A percentile compares a stretch with the other conserved stretches of the same genome.
These are phyloP conservation scores for Calonectria pteridis DNA, from an alignment of 2,329 filamentous ascomycete genomes.

Conservation along the genomic window DNA sequence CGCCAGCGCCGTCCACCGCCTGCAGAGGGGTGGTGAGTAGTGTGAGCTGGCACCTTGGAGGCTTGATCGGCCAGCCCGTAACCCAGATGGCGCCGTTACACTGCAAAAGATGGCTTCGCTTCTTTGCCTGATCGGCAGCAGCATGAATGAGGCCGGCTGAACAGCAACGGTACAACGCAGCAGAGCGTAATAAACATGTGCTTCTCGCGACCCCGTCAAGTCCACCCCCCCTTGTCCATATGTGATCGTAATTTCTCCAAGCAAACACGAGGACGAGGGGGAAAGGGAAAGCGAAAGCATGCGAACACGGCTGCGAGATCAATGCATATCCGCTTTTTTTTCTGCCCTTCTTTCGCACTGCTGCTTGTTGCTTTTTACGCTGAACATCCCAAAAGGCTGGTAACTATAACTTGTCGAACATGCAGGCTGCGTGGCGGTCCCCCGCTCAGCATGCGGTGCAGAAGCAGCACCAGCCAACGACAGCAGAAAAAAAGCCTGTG, in stretches of 20 bases:
- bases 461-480: neutral
- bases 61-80: constrained; percentile 31
- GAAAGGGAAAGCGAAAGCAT: neutral
- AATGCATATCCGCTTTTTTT: neutral
- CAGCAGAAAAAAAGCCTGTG: neutral
- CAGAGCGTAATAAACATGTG: neutral
- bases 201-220: neutral
- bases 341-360: neutral
- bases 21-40: neutral
- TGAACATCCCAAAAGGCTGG: neutral
- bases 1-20: constrained; percentile 29
- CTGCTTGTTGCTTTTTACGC: neutral
- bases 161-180: neutral
- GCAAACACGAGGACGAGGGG: neutral
- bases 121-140: neutral
- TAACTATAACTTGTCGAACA: neutral
- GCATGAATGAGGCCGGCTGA: constrained; percentile 3
- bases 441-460: neutral
- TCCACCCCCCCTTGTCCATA: neutral
- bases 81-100: constrained; percentile 9
- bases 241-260: neutral
- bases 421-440: neutral
- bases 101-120: constrained; percentile 2
- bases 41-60: constrained; percentile 32
- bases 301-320: constrained; percentile 3